These are phyloP conservation scores for Monosporascus sp. DNA, from an alignment of 2,329 filamentous ascomycete genomes.

Conservation along the genomic window DNA sequence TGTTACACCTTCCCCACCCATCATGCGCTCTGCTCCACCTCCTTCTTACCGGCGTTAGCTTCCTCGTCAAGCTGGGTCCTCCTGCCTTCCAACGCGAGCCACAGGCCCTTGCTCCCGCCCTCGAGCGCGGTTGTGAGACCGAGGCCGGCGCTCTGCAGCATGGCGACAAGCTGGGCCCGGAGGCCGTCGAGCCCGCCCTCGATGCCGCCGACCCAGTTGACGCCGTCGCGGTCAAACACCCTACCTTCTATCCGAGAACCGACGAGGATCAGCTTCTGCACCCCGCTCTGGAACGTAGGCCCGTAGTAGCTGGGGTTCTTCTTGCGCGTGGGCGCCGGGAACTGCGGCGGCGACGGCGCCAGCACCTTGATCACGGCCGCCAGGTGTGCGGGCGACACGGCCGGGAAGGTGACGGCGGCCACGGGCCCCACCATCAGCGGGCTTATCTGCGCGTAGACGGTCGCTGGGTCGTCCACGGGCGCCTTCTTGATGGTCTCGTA, in stretches of 20 bases:
- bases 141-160: constrained; percentile 76
- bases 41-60: constrained; percentile 27
- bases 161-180: constrained; percentile 70
- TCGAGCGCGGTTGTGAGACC: constrained; percentile 75
- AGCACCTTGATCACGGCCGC: constrained; percentile 76
- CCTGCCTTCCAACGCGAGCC: constrained; percentile 81
- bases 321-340: constrained; percentile 71
- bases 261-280: constrained; percentile 82
- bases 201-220: constrained; percentile 65
- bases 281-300: constrained; percentile 66
- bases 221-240: constrained; percentile 70
- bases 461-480: constrained; percentile 25
- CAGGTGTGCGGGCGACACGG: constrained; percentile 77
- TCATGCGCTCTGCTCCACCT: constrained; percentile 17
- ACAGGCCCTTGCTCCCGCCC: constrained; percentile 73
- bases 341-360: constrained; percentile 62
- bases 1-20: constrained; percentile 18
- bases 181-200: constrained; percentile 76
- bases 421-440: constrained; percentile 78
- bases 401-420: constrained; percentile 73
- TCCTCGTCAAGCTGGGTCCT: constrained; percentile 77
- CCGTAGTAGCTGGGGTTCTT: constrained; percentile 80
- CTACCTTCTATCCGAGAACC: constrained; percentile 83
- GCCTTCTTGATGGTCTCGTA: constrained; percentile 41
- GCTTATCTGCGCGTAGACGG: constrained; percentile 54